Evolutionary conservation across 2,329 filamentous ascomycete species (phyloP), one percentile per base, ranked within the genome.

Genomic region (Hypoxylon sp.): DNA sequence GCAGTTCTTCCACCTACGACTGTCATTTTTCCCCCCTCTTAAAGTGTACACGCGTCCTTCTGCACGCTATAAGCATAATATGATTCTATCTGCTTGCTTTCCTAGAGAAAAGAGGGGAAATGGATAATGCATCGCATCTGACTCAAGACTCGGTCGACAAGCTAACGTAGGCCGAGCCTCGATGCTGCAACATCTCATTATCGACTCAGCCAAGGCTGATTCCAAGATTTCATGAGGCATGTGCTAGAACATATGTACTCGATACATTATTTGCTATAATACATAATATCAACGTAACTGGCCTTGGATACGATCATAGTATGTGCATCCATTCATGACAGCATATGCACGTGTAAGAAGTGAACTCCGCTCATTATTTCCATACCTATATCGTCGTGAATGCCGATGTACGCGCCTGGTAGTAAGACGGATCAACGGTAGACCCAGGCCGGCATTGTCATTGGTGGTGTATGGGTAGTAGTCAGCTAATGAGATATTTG

Each of bases 311-410:
- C 38, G n/a, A 21, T 34, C 38, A 23, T 34, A 28, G 25, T 30
- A 56, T 56, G 53, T 19, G 9, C 25, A 2, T 46, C n/a, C 28
- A 56, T 56, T 46, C 53, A 56, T 46, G 25, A 46, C 53, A 32
- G 41, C 53, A 41, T 21, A 23, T 46, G 28, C 28, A 41, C 28
- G 11, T 28, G 21, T 56, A 21, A 46, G 19, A 56, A 56, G 17
- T 34, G 25, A 11, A 46, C 45, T 46, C 45, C n/a, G 25, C 25
- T 46, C 53, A 56, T 56, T 23, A 34, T 17, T 56, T 28, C 41
- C 38, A 23, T 46, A n/a, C n/a, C n/a, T n/a, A 34, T 36, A 55
- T 43, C 51, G n/a, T 43, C 23, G 23, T 55, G 23, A 45, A 32
- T 46, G 38, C 53, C 53, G 53, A 19, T 34, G n/a, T 3, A 3